Conservation (phyloP, 148 eudicot genomes). For the Rhododendron mucronatum region DNA sequence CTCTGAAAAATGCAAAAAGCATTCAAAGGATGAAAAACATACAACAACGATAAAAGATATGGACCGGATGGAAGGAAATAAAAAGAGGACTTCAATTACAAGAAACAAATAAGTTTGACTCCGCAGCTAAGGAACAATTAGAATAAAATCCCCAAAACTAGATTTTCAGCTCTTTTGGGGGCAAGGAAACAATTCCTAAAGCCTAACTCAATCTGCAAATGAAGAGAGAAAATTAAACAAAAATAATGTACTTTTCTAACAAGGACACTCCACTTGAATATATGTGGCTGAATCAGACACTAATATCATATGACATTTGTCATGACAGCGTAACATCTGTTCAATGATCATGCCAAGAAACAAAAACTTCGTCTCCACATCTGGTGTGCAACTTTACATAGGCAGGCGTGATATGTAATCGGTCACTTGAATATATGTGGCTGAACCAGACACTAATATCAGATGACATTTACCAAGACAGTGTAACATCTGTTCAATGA, state of each 20-base stretch:
- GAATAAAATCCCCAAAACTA: too few species aligned
- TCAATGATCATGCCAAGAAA: background rate
- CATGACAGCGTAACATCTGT: background rate
- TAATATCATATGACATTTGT: background rate
- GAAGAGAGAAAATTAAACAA: background rate
- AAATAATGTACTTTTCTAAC: background rate
- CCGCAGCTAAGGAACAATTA: too few species aligned
- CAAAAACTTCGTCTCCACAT: background rate
- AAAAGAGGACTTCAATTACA: too few species aligned
- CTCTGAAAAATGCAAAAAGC: constrained; percentile 42
- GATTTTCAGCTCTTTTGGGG: too few species aligned
- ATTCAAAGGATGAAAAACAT: too few species aligned
- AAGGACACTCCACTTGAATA: background rate
- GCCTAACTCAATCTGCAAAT: background rate
- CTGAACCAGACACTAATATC: background rate
- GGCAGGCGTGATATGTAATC: too few species aligned
- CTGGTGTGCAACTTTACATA: background rate
- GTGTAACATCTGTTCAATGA: background rate
- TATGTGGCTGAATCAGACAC: background rate
- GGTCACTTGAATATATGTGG: background rate
- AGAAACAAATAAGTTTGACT: too few species aligned
- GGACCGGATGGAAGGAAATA: too few species aligned
- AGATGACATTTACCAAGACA: background rate
- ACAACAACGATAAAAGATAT: too few species aligned
- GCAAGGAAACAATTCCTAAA: too few species aligned